Conservation (phyloP, 1,139 yeast genomes). For the Magnusiomyces clavatus region DNA sequence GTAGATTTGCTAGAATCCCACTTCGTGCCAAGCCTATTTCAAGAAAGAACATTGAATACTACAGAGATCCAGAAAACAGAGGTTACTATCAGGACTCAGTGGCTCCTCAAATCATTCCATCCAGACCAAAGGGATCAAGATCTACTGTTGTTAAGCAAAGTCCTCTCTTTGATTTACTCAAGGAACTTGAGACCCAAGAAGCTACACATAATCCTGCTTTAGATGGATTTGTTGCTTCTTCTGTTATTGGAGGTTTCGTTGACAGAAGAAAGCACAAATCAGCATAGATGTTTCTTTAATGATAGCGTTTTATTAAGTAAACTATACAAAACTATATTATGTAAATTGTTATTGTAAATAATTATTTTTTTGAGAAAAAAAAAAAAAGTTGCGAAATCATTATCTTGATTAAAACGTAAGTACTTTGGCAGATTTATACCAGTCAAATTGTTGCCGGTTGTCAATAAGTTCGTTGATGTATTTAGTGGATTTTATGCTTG, state of each 20-base stretch:
- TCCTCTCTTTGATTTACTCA: conserved; percentile 26
- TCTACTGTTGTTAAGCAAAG: conserved; percentile 20
- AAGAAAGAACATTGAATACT: conserved; percentile 72
- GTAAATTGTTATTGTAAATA: neutral
- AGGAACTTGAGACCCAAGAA: conserved; percentile 19
- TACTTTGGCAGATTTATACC: no score
- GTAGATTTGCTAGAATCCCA: conserved; percentile 72
- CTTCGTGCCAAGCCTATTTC: conserved; percentile 79
- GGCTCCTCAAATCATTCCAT: conserved; percentile 28
- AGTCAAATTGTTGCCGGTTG: no score
- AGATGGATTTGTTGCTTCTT: conserved; percentile 15
- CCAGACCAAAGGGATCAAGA: conserved; percentile 14
- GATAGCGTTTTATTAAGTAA: neutral
- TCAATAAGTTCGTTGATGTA: no score
- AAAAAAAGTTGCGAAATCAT: neutral
- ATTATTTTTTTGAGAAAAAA: conserved; percentile 10
- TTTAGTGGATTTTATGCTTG: no score
- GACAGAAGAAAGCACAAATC: conserved; percentile 5
- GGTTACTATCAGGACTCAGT: conserved; percentile 55
- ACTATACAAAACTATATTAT: neutral
- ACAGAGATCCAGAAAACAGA: conserved; percentile 60
- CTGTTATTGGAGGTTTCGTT: conserved; percentile 9
- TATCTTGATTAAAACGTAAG: no score
- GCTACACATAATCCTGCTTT: conserved; percentile 18
- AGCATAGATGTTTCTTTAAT: no score